Evolutionary conservation across 805 yeast species (phyloP).

Genomic region (Zygosaccharomyces kombuchaensis): DNA sequence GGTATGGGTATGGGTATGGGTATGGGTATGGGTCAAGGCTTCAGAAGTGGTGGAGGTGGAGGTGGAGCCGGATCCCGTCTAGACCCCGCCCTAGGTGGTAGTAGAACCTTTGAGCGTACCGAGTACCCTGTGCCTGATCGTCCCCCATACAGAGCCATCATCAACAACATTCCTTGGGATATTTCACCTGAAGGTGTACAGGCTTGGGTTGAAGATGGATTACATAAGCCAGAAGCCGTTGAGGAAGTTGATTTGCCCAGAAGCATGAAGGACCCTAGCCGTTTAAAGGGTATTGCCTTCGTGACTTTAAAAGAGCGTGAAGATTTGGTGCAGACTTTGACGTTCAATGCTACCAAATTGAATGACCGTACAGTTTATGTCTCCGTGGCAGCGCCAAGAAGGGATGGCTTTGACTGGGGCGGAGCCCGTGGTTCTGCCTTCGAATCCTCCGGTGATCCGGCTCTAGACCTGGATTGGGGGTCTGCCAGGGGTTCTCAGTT

Average conservation of each 20-base stretch:
- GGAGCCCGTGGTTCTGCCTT: slow-evolving; percentile 36
- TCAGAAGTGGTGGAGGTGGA: slow-evolving; percentile 28
- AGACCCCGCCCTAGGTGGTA: slow-evolving; percentile 39
- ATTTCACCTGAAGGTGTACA: slow-evolving; percentile 59
- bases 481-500: slow-evolving; percentile 37
- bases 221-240: slow-evolving; percentile 51
- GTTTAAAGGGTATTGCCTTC: slow-evolving; percentile 84
- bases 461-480: slow-evolving; percentile 34
- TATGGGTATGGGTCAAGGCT: slow-evolving; percentile 17
- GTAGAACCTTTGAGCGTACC: slow-evolving; percentile 44
- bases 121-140: slow-evolving; percentile 84
- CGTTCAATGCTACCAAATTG: slow-evolving; percentile 62
- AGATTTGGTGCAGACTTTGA: slow-evolving; percentile 68
- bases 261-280: slow-evolving; percentile 56
- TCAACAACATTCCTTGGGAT: slow-evolving; percentile 83
- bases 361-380: slow-evolving; percentile 67
- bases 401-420: slow-evolving; percentile 45
- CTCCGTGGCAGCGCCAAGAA: slow-evolving; percentile 74
- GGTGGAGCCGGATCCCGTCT: slow-evolving; percentile 32
- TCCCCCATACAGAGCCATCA: slow-evolving; percentile 90
- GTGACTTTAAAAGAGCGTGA: slow-evolving; percentile 76
- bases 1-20: slow-evolving; percentile 8
- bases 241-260: slow-evolving; percentile 67
- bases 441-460: slow-evolving; percentile 27
- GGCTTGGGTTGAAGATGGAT: slow-evolving; percentile 55